Evolutionary conservation across 495 filamentous ascomycete genomes (phyloP), one percentile per base, ranked within the genome.

Genomic region (Cenococcum geophilum): DNA sequence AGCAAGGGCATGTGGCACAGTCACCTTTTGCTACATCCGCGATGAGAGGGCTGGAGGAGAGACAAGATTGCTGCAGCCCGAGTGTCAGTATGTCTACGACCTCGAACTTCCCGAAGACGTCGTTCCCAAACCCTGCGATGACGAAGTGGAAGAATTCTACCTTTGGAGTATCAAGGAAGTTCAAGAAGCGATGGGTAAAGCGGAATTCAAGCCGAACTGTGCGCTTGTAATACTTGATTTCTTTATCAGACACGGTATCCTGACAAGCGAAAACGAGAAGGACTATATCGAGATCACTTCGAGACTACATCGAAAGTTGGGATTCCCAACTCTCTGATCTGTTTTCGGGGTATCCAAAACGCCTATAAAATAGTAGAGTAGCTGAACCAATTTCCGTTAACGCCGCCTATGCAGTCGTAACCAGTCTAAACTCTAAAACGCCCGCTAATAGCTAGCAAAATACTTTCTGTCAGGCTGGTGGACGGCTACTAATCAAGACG

Each of bases 141-240:
- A 85, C 48, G 93, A 97, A 76, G 93, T 97, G 5, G 86, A 91
- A 68, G 83, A 83, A 36, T 99, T 99, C 74, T 80, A 82, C 65
- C 75, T 97, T 62, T 81, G 79, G 78, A 86, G 79, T 1, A 79
- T 97, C 40, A 81, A 87, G 4, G 82, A 95, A 70, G 85, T 92
- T 3, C 77, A 86, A 76, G 77, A 81, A 58, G 84, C 86, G 18
- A 68, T 99, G 62, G 81, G 79, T 1, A 76, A 77, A 50, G 88
- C 88, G 1, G 79, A 86, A 61, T 97, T 95, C 76, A 99, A 99
- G 76, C 90, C 95, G 0, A 99, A 99, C 70, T 97, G 92, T 71
- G 86, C 87, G 1, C 66, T 92, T 57, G 79, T 95, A 22, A 73
- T 95, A 67, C 72, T 95, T 48, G 90, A 96, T 73, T 98, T 97